Conservation (phyloP, 2,329 filamentous ascomycete species). For the Calonectria ilicicola region DNA sequence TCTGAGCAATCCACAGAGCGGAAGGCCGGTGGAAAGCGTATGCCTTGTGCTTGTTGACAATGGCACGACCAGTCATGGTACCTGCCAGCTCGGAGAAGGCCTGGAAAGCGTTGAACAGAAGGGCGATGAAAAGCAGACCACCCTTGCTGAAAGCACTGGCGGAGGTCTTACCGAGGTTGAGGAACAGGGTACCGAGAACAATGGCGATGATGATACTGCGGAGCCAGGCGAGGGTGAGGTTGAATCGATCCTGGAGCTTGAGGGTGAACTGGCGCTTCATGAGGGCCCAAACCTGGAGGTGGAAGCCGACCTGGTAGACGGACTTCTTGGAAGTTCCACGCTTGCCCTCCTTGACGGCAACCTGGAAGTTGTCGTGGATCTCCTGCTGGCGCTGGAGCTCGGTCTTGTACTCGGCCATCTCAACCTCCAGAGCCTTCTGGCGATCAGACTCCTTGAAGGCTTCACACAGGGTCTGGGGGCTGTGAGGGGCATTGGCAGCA, state of each 20-base stretch:
- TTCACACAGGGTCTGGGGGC: conserved; percentile 72
- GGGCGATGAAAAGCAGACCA: conserved; percentile 82
- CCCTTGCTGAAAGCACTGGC: conserved; percentile 84
- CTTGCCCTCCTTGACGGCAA: conserved; percentile 83
- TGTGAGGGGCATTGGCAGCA: conserved; percentile 75
- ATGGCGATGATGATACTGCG: conserved; percentile 79
- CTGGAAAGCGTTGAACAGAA: conserved; percentile 90
- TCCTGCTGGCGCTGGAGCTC: conserved; percentile 73
- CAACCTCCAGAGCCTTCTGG: conserved; percentile 66
- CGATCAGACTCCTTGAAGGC: conserved; percentile 77
- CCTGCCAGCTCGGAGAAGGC: conserved; percentile 82
- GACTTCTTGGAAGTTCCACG: conserved; percentile 79
- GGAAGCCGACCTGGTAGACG: conserved; percentile 86
- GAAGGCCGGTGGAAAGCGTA: conserved; percentile 88
- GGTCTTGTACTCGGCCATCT: conserved; percentile 78
- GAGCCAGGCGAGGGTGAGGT: conserved; percentile 79
- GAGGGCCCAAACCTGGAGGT: conserved; percentile 84
- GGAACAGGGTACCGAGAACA: conserved; percentile 83
- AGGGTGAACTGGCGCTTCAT: conserved; percentile 88
- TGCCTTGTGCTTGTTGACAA: conserved; percentile 86
- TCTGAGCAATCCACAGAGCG: conserved; percentile 86
- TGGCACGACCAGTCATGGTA: conserved; percentile 80
- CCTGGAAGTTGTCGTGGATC: conserved; percentile 80
- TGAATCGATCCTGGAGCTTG: conserved; percentile 87
- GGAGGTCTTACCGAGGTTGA: conserved; percentile 73